Evolutionary conservation across 2,329 filamentous ascomycete species (phyloP).

Genomic region (Apiospora saccharicola): DNA sequence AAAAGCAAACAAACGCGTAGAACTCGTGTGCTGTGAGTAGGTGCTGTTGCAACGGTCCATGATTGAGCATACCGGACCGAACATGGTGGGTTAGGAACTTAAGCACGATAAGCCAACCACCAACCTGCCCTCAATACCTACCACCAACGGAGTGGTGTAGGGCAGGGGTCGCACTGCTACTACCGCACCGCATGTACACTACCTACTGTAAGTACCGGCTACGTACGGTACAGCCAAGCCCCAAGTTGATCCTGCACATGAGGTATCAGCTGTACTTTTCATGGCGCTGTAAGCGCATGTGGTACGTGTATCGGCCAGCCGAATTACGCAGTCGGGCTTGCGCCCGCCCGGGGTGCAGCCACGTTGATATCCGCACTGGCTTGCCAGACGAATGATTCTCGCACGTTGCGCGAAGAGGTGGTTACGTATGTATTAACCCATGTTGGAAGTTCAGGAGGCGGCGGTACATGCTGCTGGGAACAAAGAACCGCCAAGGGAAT

Average conservation of each 20-base stretch:
- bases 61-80: slow-evolving; percentile 14
- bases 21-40: neutral
- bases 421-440: slow-evolving; percentile 14
- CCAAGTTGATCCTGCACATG: neutral
- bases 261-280: slow-evolving; percentile 10
- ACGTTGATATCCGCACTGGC: slow-evolving; percentile 7
- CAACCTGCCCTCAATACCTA: neutral
- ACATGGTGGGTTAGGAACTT: slow-evolving; percentile 4
- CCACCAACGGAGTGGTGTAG: neutral
- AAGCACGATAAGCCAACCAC: neutral
- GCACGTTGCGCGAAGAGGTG: slow-evolving; percentile 12
- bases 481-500: neutral
- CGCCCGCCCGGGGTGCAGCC: neutral
- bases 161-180: neutral
- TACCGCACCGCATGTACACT: neutral
- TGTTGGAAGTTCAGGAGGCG: slow-evolving; percentile 10
- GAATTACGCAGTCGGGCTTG: slow-evolving; percentile 20
- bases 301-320: slow-evolving; percentile 5
- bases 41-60: neutral
- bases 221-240: neutral
- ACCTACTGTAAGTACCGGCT: neutral
- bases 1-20: neutral
- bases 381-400: neutral
- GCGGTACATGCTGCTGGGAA: neutral
- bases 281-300: slow-evolving; percentile 16